Evolutionary conservation across 2,329 filamentous ascomycete species (phyloP), one percentile per base, ranked within the genome.

Genomic region (Talaromyces marneffei): DNA sequence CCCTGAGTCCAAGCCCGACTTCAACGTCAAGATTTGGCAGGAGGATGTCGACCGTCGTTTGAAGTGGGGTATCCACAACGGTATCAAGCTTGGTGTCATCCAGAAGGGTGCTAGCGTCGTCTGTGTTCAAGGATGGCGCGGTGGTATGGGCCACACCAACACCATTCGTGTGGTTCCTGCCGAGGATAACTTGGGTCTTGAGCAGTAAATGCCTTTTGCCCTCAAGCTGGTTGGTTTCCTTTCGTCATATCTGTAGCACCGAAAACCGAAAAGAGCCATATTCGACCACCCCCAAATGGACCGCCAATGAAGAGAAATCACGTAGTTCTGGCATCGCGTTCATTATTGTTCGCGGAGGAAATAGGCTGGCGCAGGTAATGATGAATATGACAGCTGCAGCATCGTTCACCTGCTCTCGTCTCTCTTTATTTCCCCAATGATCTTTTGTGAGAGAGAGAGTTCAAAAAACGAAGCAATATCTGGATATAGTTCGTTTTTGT

Each of bases 11-110:
- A 97, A 97, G 87, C 94, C 94, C 70, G 91, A 99, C 82, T 99
- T 97, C 80, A 85, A 84, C 76, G 85, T 89, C 78, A 86, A 89
- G 72, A 92, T 95, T 80, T 99, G 94, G 94, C 94, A 99, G 82
- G 92, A 97, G 83, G 93, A 99, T 79, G 94, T 99, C 70, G 94
- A 99, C 80, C 87, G 88, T 76, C 91, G 94, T 74, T 91, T 99
- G 78, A 96, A 93, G 85, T 99, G 93, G 92, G 94, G 91, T 76
- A 91, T 99, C 76, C 82, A 85, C 75, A 86, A 92, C 75, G 94
- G 91, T 69, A 85, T 96, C 72, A 86, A 89, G 78, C 89, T 99
- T 48, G 83, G 87, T 65, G 87, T 94, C 63, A 83, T 95, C 66
- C 88, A 87, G 77, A 86, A 91, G 74, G 91, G 90, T 65, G 90